Evolutionary conservation across 1,139 yeast species (phyloP), one percentile per base, ranked within the genome.

Genomic region (Yamadazyma kanchanaburiensis): DNA sequence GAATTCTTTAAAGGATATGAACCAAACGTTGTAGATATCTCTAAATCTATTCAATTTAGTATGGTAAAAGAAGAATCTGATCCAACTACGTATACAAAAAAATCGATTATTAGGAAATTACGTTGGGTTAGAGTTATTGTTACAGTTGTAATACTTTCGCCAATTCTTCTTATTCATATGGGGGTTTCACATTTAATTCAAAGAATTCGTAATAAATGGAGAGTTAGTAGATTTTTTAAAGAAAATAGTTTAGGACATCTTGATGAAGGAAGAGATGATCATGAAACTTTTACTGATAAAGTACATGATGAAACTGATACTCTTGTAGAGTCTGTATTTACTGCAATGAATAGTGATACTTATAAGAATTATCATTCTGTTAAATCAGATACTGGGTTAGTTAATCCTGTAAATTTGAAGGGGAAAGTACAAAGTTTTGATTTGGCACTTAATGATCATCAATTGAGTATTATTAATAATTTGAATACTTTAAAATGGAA

Each of bases 401-500:
- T 12, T 16, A 23, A 16, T 13, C n/a, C 12, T 3, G 42, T 45
- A 10, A 42, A 44, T 38, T 32, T 41, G 28, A 27, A 41, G 28
- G 40, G 53, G 16, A 30, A 28, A 19, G 44, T 27, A 7, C 46
- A 48, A 10, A 51, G 53, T 12, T 68, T 67, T 40, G 57, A 59
- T 18, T 45, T 74, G 30, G 58, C 58, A 6, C 55, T 77, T 29
- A 58, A 60, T 4, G 39, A 45, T 2, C 39, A 49, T 13, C 94
- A 86, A 50, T 43, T 55, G 25, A 60, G 53, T 18, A 80, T 83
- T 30, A 70, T 83, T 24, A 58, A 58, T 15, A 67, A 70, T 37
- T 64, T 86, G 49, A 84, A 85, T 52, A 42, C 54, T 2, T 53
- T 85, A 9, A 46, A 57, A 3, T 86, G 95, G 95, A 54, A 61